Conservation (phyloP, 345 rosid species). For the Linum usitatissimum region DNA sequence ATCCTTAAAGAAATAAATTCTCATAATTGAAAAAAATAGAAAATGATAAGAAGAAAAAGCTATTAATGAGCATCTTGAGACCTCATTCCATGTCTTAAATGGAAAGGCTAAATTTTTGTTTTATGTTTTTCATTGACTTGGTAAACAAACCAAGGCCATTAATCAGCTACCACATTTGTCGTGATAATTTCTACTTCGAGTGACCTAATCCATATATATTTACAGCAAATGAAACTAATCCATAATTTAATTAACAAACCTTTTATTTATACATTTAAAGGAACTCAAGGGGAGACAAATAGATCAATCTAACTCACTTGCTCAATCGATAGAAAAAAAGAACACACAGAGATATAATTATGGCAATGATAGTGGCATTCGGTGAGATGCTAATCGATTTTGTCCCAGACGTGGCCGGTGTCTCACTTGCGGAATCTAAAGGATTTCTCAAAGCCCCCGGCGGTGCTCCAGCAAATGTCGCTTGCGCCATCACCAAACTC, state of each 20-base stretch:
- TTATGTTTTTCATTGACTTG: neutral
- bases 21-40: too few species aligned
- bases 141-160: neutral
- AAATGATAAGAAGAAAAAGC: too few species aligned
- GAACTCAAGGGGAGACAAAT: too few species aligned
- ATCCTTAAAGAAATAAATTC: too few species aligned
- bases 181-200: neutral
- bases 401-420: conserved; percentile 58
- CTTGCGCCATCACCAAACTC: conserved; percentile 61
- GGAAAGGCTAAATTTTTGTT: too few species aligned
- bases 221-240: too few species aligned
- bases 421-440: conserved; percentile 53
- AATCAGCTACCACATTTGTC: neutral
- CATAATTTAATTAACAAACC: neutral
- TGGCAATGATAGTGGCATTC: conserved; percentile 34
- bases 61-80: too few species aligned
- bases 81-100: too few species aligned
- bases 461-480: conserved; percentile 72
- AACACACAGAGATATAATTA: too few species aligned
- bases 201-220: neutral
- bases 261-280: too few species aligned
- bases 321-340: too few species aligned
- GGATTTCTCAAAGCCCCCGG: conserved; percentile 70
- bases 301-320: too few species aligned
- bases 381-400: conserved; percentile 79